phyloP scores from a whole-genome alignment of 768 basidiomycete genomes.

The Lactarius sanguifluus region DNA sequence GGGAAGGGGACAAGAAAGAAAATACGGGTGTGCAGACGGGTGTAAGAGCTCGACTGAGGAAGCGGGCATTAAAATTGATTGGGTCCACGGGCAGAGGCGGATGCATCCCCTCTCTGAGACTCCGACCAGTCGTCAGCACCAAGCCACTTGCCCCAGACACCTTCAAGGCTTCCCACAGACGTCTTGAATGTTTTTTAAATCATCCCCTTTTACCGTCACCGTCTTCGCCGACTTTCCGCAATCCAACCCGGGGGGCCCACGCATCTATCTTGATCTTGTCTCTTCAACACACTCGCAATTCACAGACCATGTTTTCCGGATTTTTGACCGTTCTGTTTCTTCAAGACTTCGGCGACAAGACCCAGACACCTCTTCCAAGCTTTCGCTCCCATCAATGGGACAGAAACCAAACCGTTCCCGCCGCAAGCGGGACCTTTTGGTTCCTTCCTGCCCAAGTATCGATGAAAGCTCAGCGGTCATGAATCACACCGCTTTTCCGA shows the following conservation, averaged over 20 bases:
- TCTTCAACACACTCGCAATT: not conserved
- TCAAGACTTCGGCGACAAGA: not conserved
- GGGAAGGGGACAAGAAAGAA: not conserved
- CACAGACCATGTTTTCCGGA: conserved; percentile 7
- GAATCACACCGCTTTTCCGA: not conserved
- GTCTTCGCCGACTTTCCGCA: not conserved
- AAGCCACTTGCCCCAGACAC: not conserved
- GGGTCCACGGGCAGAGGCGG: not conserved
- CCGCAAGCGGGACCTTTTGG: not conserved
- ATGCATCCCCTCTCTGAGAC: not conserved
- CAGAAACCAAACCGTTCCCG: not conserved
- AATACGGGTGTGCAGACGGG: not conserved
- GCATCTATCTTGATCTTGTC: conserved; percentile 14
- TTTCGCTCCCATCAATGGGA: not conserved
- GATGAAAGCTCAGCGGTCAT: conserved; percentile 1
- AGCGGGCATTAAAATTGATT: conserved; percentile 18
- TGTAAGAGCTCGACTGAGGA: not conserved
- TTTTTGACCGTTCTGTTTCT: conserved; percentile 22
- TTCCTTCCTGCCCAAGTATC: not conserved
- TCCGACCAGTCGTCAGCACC: not conserved
- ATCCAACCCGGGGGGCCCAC: not conserved
- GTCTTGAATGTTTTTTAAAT: not conserved
- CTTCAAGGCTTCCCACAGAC: not conserved
- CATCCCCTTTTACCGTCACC: not conserved
- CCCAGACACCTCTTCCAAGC: not conserved